Base-by-base conservation (phyloP, 257 asterid species). In the Nicotiana otophora region DNA sequence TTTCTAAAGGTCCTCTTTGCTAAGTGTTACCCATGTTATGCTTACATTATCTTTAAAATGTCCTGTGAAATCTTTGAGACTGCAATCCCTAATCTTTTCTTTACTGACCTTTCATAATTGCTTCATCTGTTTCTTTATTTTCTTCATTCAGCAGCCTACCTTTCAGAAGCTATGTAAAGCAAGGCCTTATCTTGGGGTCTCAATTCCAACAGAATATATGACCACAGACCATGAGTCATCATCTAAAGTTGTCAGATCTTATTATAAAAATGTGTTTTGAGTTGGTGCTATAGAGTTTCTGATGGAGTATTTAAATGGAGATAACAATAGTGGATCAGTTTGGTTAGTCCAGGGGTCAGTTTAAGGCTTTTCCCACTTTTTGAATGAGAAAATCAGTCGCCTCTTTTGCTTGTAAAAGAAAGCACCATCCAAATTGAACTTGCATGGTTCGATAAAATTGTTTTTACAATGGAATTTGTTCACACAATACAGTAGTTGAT, bases 1-100 rank as follows among this genome's bases (percentile, higher is more conserved):
- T 94, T 91, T 88, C 88, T 91, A 85, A 93, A 96, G 99, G 99
- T 96, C 84, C 78, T 82, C 87, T 83, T 72, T 80, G 88, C 74
- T 67, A 16, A 51, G 51, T 74, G 87, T 58, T 83, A 82, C 84
- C 81, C 81, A 64, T 82, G 30, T 69, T 85, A 55, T 85, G 81
- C 23, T 70, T 80, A 72, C 76, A 70, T 62, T n/a, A 46, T 53
- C 58, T 11, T 14, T 53, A 53, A 15, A 15, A 26, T 51, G 48
- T 28, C 53, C 42, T 2, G 63, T 74, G 80, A 51, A 51, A 74
- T 74, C 63, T 74, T 72, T 74, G 79, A 11, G 79, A 70, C 58
- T 42, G 42, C 58, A 70, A 55, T 42, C 36, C 78, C 34, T 70
- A 42, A 70, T 70, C 78, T 70, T 70, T 70, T 42, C 60, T 34